Evolutionary conservation across 345 rosid species (phyloP), one percentile per base, ranked within the genome.

Genomic region (Murraya koenigii): DNA sequence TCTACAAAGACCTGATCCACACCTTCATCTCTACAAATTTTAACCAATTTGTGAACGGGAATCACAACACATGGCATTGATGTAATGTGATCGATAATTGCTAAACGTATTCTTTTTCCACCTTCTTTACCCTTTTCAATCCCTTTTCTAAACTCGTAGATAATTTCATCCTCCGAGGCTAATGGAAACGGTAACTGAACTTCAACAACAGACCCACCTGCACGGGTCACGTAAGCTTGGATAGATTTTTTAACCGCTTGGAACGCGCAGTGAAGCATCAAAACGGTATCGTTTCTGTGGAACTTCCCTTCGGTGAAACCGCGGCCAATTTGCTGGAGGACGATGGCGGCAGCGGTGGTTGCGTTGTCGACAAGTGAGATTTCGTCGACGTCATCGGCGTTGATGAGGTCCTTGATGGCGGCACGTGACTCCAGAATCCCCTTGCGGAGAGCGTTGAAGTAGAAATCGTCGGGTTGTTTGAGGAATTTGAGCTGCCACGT

Each of bases 351-450:
- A 1, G 92, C 95, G 14, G 95, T 93, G 22, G 97, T 91, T 33
- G 94, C 97, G 81, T 89, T 91, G 72, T 93, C 95, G 22, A 93
- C 84, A 22, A 93, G 88, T n/a, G 97, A 93, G 39, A 93, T 86
- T 81, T 92, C 93, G 3, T 86, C 89, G 2, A 92, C 89, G 33
- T 89, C 84, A 52, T 88, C 90, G 56, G 95, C 95, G 81, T 91
- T 88, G 80, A 91, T 84, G 30, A 91, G 88, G 81, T 82, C 86
- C 52, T 84, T 87, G 32, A 93, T 80, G 72, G 88, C 76, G 1
- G 87, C 78, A 66, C 94, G 85, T 0, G 97, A 93, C 73, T 73
- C 87, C 25, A 82, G 75, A n/a, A 91, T 84, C 38, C 89, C 95
- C 64, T 82, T 81, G 28, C 89, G 91, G 80, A 89, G 95, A 26